phyloP scores from a whole-genome alignment of 352 stramenopile genomes.

The Saprolegnia parasitica region DNA sequence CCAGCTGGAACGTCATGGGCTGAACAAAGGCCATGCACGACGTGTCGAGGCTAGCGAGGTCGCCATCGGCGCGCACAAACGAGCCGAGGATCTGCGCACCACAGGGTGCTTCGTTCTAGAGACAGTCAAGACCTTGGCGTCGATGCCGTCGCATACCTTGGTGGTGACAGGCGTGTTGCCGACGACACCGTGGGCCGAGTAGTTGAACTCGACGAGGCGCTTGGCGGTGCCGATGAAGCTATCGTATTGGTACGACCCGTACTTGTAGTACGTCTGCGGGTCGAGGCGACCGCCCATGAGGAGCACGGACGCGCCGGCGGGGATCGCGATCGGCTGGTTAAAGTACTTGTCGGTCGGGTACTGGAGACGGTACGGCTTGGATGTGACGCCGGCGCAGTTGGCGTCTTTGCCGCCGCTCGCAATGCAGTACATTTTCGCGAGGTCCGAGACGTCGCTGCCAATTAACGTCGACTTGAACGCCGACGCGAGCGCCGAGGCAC shows the following conservation, averaged over 20 bases:
- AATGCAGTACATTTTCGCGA: constrained; percentile 45
- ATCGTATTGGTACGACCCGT: constrained; percentile 37
- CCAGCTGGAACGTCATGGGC: constrained; percentile 34
- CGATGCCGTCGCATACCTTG: no score
- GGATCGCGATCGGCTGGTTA: constrained; percentile 41
- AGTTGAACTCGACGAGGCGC: constrained; percentile 46
- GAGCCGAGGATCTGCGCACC: constrained; percentile 43
- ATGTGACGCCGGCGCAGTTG: constrained; percentile 12
- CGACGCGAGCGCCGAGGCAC: constrained; percentile 23
- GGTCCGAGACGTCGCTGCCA: constrained; percentile 29
- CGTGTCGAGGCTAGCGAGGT: constrained; percentile 40
- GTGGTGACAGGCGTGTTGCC: constrained; percentile 35
- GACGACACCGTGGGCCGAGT: constrained; percentile 38
- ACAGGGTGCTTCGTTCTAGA: constrained; percentile 31
- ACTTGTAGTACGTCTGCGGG: constrained; percentile 48
- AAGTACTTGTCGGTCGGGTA: constrained; percentile 53
- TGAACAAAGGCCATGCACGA: constrained; percentile 41
- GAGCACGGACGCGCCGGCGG: constrained; percentile 39
- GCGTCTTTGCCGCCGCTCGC: constrained; percentile 33
- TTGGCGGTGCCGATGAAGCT: constrained; percentile 38
- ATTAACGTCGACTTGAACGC: constrained; percentile 34
- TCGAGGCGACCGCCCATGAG: constrained; percentile 50
- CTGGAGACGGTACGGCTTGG: constrained; percentile 32
- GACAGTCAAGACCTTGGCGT: no score
- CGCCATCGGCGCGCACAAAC: constrained; percentile 39